Evolutionary conservation across 1,284 basidiomycete genomes (phyloP), one percentile per base, ranked within the genome.

Genomic region (Ganoderma lucidum): DNA sequence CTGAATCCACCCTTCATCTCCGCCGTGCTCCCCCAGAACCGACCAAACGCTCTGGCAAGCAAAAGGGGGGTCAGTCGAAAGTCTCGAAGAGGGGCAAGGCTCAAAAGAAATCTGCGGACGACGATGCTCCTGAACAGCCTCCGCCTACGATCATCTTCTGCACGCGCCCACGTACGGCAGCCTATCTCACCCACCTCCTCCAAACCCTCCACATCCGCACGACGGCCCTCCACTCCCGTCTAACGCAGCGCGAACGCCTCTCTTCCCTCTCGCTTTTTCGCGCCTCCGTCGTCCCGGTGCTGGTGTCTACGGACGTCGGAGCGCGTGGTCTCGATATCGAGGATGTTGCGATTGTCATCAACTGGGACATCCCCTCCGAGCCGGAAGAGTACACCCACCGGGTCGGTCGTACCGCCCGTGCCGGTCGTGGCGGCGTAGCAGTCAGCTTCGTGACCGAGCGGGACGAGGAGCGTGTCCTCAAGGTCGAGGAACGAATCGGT

Each of bases 71-170:
- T 58, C 76, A 77, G 41, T 28, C 74, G 58, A 81, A 78, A 48
- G 62, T 71, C 32, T 81, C 83, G 68, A 79, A 81, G 70, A 85
- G 78, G 65, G 63, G 71, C 73, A 78, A 79, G 76, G 72, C 84
- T 81, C 78, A 74, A 74, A 51, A 77, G 80, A 58, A 67, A 14
- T 45, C 70, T 28, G 41, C 68, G 66, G 73, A 77, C 55, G 82
- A 84, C 41, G 86, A 86, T 30, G 83, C 85, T 69, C 83, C 83
- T 67, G 83, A 83, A 64, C 93, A 94, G 76, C 93, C 95, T 63
- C 90, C 97, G 69, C 88, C 96, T 0, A 99, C 97, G 6, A 99
- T 99, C 78, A 96, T 99, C 73, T 99, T 99, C 81, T 96, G 96
- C 70, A 88, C 92, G 32, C 91, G 92, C 58, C 90, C 96, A 67